phyloP scores from a whole-genome alignment of 2,329 filamentous ascomycete genomes.

The Xylariaceae sp. region DNA sequence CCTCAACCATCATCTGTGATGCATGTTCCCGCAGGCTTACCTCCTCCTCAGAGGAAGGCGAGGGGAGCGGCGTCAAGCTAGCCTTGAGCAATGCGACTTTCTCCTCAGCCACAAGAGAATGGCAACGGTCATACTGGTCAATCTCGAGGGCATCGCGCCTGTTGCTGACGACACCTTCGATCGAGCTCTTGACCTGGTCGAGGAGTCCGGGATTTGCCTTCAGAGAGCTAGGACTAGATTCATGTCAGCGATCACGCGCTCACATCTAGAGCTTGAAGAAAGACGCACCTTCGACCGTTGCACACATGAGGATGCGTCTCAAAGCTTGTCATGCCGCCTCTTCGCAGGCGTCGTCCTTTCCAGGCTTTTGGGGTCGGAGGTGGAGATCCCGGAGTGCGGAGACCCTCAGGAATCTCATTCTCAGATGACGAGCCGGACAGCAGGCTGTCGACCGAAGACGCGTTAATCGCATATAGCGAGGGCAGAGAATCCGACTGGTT shows the following conservation, averaged over 20 bases:
- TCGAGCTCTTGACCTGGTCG: neutral
- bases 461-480: constrained; percentile 1
- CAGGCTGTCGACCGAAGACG: constrained; percentile 2
- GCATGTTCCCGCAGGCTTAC: constrained; percentile 6
- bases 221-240: neutral
- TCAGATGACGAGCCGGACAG: neutral
- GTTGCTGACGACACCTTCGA: neutral
- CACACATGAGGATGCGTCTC: constrained; percentile 10
- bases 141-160: neutral
- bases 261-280: neutral
- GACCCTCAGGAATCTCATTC: constrained; percentile 3
- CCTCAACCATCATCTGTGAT: constrained; percentile 27
- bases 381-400: constrained; percentile 18
- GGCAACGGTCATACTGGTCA: neutral
- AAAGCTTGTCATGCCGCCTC: constrained; percentile 7
- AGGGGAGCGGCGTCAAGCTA: constrained; percentile 12
- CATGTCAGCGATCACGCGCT: neutral
- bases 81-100: no score
- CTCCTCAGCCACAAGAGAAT: no score
- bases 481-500: constrained; percentile 4
- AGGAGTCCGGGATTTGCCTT: neutral
- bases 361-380: constrained; percentile 16
- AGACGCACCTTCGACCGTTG: constrained; percentile 13
- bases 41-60: constrained; percentile 11
- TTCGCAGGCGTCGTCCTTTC: constrained; percentile 1